A percentile compares a stretch with the other conserved stretches of the same genome.
Conservation (phyloP, 116 monocot genomes). For the Thalassia testudinum region DNA sequence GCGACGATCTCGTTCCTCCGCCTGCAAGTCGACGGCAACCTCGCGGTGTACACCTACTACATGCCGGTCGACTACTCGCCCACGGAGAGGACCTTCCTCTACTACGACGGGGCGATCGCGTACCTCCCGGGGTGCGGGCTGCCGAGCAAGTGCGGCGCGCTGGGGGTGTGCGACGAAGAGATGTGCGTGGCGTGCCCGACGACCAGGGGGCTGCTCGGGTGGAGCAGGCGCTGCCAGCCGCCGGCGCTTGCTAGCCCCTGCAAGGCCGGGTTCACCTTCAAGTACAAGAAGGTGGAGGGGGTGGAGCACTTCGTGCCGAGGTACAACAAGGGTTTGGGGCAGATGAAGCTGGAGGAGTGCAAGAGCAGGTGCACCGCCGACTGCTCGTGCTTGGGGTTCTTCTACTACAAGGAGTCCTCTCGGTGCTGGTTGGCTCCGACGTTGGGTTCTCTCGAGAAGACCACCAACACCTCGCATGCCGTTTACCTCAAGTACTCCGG, state of each 20-base stretch:
- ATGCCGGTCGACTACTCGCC: conserved; percentile 34
- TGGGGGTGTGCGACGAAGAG: conserved; percentile 31
- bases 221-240: conserved; percentile 19
- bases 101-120: conserved; percentile 18
- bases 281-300: conserved; percentile 28
- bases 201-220: conserved; percentile 12
- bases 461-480: not conserved
- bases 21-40: conserved; percentile 37
- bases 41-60: conserved; percentile 38
- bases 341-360: conserved; percentile 18
- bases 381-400: not conserved
- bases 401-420: conserved; percentile 1
- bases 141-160: conserved; percentile 30
- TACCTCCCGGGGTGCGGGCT: conserved; percentile 1
- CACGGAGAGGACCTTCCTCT: conserved; percentile 37
- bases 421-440: not conserved
- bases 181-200: conserved; percentile 41
- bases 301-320: conserved; percentile 37
- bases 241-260: conserved; percentile 5
- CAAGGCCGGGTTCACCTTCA: conserved; percentile 3
- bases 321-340: conserved; percentile 13
- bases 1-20: conserved; percentile 29
- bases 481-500: conserved; percentile 3
- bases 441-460: not conserved
- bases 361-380: conserved; percentile 2